A percentile compares a stretch with the other conserved stretches of the same genome.
Evolutionary conservation across 169 alveolate species (phyloP).

Genomic region (Theileria annulata): DNA sequence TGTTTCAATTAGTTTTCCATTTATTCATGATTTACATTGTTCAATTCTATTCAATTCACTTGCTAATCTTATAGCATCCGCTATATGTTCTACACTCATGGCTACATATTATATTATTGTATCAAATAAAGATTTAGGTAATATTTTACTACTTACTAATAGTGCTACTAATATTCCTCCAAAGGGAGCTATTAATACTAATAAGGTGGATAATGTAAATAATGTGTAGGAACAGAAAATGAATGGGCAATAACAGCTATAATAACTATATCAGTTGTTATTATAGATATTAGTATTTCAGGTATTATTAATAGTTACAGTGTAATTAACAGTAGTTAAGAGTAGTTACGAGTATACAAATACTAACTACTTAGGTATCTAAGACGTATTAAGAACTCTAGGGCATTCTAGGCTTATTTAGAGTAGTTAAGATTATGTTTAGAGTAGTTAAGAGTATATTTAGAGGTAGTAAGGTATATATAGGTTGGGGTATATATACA

Average conservation of each 20-base stretch:
- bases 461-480: background rate
- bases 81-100: conserved; percentile 53
- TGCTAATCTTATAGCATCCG: conserved; percentile 65
- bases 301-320: background rate
- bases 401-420: no score
- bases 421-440: no score
- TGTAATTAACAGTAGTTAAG: background rate
- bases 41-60: conserved; percentile 63
- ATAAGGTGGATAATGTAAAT: conserved; percentile 20
- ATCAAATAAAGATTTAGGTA: conserved; percentile 36
- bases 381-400: no score
- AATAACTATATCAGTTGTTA: conserved; percentile 69
- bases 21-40: conserved; percentile 71
- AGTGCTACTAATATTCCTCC: conserved; percentile 35
- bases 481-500: conserved; percentile 67
- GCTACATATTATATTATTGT: conserved; percentile 46
- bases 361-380: no score
- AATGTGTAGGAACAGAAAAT: conserved; percentile 57
- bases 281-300: conserved; percentile 67
- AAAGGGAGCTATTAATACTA: no score
- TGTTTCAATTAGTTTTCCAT: conserved; percentile 64
- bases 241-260: conserved; percentile 71
- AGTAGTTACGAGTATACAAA: no score
- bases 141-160: background rate
- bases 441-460: conserved; percentile 29